A percentile compares a stretch with the other conserved stretches of the same genome.
These are phyloP conservation scores for Chalciporus sp. DNA, from an alignment of 1,284 basidiomycete species.

Conservation along the genomic window DNA sequence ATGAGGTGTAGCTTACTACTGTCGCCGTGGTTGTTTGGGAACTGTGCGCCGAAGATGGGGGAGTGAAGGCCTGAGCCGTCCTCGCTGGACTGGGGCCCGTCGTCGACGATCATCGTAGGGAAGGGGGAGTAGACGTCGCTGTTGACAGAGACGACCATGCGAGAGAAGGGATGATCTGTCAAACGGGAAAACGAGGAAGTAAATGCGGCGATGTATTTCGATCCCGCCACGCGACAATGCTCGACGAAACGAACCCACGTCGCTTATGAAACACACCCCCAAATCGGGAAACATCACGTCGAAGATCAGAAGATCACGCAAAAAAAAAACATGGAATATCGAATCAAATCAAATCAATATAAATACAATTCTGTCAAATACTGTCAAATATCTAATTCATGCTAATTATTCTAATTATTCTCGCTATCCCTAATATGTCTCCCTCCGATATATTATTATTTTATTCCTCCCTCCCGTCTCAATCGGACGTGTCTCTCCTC, in stretches of 20 bases:
- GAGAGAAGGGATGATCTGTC: slow-evolving; percentile 15
- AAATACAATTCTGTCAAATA: not conserved
- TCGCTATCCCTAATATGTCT: slow-evolving; percentile 11
- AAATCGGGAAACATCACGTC: slow-evolving; percentile 23
- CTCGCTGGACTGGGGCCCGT: slow-evolving; percentile 68
- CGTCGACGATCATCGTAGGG: slow-evolving; percentile 55
- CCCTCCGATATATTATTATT: not conserved
- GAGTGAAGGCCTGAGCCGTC: slow-evolving; percentile 73
- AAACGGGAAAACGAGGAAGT: slow-evolving; percentile 14
- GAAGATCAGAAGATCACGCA: slow-evolving; percentile 40
- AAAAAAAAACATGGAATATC: slow-evolving; percentile 1
- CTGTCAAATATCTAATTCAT: slow-evolving; percentile 1
- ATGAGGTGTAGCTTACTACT: slow-evolving; percentile 48
- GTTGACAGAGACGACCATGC: slow-evolving; percentile 57
- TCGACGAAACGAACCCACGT: slow-evolving; percentile 23
- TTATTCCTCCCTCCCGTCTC: slow-evolving; percentile 10
- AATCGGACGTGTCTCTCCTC: slow-evolving; percentile 23
- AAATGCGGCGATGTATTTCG: slow-evolving; percentile 21
- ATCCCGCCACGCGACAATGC: slow-evolving; percentile 38
- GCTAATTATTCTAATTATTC: not conserved
- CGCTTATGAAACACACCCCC: slow-evolving; percentile 38
- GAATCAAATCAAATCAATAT: slow-evolving; percentile 13
- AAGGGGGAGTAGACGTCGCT: slow-evolving; percentile 59
- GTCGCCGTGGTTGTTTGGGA: slow-evolving; percentile 47
- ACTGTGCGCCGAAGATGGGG: slow-evolving; percentile 58